Conservation (phyloP, 164 flowering plant species). For the Dillenia suffruticosa region DNA sequence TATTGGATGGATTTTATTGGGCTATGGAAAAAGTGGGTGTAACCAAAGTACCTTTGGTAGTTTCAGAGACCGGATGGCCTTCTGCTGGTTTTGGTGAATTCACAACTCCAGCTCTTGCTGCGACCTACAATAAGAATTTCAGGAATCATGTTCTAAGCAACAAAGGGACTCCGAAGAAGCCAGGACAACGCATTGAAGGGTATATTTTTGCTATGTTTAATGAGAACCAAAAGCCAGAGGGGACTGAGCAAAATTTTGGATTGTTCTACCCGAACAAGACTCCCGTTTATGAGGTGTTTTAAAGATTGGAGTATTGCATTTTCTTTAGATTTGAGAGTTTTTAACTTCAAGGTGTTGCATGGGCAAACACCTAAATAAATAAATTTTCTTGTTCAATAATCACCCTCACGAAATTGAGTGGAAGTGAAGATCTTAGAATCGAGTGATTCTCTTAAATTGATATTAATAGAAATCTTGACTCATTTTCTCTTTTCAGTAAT, state of each 20-base stretch:
- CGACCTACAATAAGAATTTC: slow-evolving; percentile 7
- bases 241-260: slow-evolving; percentile 8
- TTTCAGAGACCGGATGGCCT: slow-evolving; percentile 18
- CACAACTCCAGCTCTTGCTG: slow-evolving; percentile 1
- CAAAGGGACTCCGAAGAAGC: slow-evolving; percentile 1
- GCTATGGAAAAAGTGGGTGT: slow-evolving; percentile 13
- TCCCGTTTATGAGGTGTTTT: slow-evolving; percentile 1
- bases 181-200: slow-evolving; percentile 2
- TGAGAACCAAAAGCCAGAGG: slow-evolving; percentile 7
- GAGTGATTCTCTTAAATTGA: too few relatives aligned
- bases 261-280: slow-evolving; percentile 9
- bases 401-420: too few relatives aligned
- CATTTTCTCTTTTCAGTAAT: too few relatives aligned
- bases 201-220: slow-evolving; percentile 10
- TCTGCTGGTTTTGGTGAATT: not conserved
- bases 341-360: too few relatives aligned
- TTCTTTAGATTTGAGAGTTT: too few relatives aligned
- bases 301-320: too few relatives aligned
- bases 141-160: not conserved
- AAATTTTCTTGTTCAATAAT: too few relatives aligned
- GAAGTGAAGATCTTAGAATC: too few relatives aligned
- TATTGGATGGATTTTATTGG: slow-evolving; percentile 7
- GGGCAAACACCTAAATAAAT: too few relatives aligned
- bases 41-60: not conserved
- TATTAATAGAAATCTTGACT: too few relatives aligned